These are phyloP conservation scores for Oryza punctata DNA, from an alignment of 176 grass and related monocot species.

Conservation along the genomic window DNA sequence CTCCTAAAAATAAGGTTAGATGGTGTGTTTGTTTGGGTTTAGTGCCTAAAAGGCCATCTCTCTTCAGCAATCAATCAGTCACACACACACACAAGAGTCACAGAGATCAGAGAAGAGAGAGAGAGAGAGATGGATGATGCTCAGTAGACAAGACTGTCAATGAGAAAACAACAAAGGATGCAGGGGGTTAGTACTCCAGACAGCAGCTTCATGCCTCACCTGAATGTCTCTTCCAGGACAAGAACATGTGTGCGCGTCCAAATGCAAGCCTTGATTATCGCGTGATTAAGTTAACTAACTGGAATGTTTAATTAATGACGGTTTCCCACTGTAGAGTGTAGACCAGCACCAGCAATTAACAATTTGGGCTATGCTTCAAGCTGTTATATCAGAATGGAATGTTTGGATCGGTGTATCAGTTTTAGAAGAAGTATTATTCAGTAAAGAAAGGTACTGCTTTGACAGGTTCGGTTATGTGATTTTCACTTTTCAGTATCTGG, in stretches of 20 bases:
- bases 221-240: conserved; percentile 34
- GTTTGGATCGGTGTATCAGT: background rate
- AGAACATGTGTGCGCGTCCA: conserved; percentile 37
- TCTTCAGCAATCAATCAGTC: conserved; percentile 21
- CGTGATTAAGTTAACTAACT: conserved; percentile 2
- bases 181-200: conserved; percentile 16
- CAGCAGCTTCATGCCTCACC: conserved; percentile 34
- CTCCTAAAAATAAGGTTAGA: conserved; percentile 12
- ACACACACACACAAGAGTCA: background rate
- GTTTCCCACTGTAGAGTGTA: background rate
- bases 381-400: background rate
- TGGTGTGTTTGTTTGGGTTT: background rate
- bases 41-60: conserved; percentile 25
- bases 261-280: conserved; percentile 29
- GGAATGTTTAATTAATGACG: background rate
- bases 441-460: background rate
- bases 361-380: background rate
- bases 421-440: background rate
- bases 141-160: conserved; percentile 11
- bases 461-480: too few relatives aligned
- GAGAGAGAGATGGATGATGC: conserved; percentile 3
- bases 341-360: background rate
- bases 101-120: background rate
- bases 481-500: too few relatives aligned
- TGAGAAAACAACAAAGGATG: conserved; percentile 42